A percentile compares a stretch with the other conserved stretches of the same genome.
Conservation (phyloP, 805 yeast genomes). For the Cyberlindnera nakhonratchasimensis region DNA sequence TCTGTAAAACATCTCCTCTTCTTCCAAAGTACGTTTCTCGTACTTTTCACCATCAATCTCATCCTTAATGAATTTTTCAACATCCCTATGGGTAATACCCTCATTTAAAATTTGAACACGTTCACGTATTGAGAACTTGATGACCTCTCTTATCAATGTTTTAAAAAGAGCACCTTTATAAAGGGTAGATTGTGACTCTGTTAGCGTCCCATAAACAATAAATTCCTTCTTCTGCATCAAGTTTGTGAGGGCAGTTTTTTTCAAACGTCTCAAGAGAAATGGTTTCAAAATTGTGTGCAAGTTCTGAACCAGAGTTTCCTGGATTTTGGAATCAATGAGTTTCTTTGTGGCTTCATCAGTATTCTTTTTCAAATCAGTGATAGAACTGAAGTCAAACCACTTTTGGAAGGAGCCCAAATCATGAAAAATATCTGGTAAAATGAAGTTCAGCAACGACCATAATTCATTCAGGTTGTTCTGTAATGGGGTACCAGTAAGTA, state of each 20-base stretch:
- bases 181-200: constrained; percentile 59
- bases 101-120: constrained; percentile 42
- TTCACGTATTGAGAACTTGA: constrained; percentile 48
- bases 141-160: constrained; percentile 41
- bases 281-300: constrained; percentile 88
- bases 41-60: constrained; percentile 32
- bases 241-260: constrained; percentile 61
- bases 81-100: constrained; percentile 25
- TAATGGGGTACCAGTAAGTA: constrained; percentile 94
- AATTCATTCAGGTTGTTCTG: constrained; percentile 88
- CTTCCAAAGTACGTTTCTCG: constrained; percentile 15
- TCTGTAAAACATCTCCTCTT: constrained; percentile 17
- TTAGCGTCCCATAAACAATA: constrained; percentile 67
- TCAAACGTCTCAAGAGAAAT: constrained; percentile 77
- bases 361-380: constrained; percentile 38
- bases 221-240: constrained; percentile 92
- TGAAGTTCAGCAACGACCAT: constrained; percentile 89
- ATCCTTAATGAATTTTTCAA: constrained; percentile 42
- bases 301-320: constrained; percentile 63
- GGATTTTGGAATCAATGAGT: constrained; percentile 53
- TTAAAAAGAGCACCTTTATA: constrained; percentile 50
- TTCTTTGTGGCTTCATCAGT: constrained; percentile 40
- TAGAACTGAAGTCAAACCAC: constrained; percentile 84
- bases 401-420: constrained; percentile 86
- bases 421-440: constrained; percentile 88